Conservation (phyloP, 306 rosid species). For the Vigna mungo region DNA sequence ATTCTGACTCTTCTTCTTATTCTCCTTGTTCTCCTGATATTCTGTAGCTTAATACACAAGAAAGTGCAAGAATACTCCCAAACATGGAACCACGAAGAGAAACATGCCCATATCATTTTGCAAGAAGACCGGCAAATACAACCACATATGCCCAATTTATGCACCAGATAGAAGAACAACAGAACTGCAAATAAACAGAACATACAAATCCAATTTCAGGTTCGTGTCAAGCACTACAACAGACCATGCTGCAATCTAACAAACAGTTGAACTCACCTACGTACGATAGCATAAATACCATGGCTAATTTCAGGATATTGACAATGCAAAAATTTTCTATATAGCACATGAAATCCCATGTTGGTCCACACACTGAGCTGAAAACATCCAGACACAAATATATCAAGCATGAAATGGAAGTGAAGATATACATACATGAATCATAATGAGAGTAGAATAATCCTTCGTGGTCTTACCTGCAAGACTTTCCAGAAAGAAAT, state of each 20-base stretch:
- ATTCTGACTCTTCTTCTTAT: slow-evolving; percentile 43
- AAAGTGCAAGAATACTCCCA: slow-evolving; percentile 60
- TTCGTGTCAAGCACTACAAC: not conserved
- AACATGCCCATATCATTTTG: slow-evolving; percentile 57
- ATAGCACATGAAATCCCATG: slow-evolving; percentile 78
- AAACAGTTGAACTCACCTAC: slow-evolving; percentile 51
- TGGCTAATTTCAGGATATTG: slow-evolving; percentile 62
- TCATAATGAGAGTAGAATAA: not conserved
- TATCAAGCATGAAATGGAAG: not conserved
- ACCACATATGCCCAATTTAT: slow-evolving; percentile 62
- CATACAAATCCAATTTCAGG: slow-evolving; percentile 1
- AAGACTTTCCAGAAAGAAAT: slow-evolving; percentile 73
- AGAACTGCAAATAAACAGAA: slow-evolving; percentile 58
- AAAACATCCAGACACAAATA: slow-evolving; percentile 8
- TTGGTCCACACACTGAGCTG: slow-evolving; percentile 73
- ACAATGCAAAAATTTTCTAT: slow-evolving; percentile 69
- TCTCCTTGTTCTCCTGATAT: slow-evolving; percentile 44
- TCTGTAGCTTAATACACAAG: slow-evolving; percentile 54
- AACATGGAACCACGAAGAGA: slow-evolving; percentile 54
- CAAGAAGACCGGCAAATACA: slow-evolving; percentile 57
- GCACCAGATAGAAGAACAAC: slow-evolving; percentile 57
- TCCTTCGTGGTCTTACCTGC: slow-evolving; percentile 55
- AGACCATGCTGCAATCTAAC: not conserved
- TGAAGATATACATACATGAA: not conserved
- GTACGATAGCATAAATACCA: slow-evolving; percentile 62